These are phyloP conservation scores for Moesziomyces sp. DNA, from an alignment of 1,284 basidiomycete genomes.

Conservation along the genomic window DNA sequence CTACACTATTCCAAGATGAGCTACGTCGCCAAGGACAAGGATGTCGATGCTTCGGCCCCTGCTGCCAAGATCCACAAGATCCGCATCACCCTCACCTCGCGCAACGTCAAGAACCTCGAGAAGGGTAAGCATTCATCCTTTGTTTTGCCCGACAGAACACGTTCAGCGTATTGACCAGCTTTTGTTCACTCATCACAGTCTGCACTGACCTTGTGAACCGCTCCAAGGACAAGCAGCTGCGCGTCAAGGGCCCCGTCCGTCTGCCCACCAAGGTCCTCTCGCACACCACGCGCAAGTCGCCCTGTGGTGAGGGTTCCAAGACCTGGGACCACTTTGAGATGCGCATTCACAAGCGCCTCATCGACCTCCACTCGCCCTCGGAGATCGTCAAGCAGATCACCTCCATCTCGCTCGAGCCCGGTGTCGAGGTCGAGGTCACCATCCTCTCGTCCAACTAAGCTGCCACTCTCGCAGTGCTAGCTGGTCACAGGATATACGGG, in stretches of 20 bases:
- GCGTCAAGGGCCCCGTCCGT: conserved; percentile 98
- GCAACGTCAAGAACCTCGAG: conserved; percentile 98
- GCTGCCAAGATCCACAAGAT: conserved; percentile 98
- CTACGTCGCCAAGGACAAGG: conserved; percentile 99
- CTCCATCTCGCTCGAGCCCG: conserved; percentile 97
- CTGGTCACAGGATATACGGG: neutral
- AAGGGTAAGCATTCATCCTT: conserved; percentile 77
- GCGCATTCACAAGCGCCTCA: conserved; percentile 99
- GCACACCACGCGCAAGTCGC: conserved; percentile 86
- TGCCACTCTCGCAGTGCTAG: neutral
- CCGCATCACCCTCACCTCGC: conserved; percentile 96
- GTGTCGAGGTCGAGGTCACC: conserved; percentile 99
- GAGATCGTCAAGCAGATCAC: conserved; percentile 99
- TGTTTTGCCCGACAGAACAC: neutral
- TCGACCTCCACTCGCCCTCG: conserved; percentile 97
- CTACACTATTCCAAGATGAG: conserved; percentile 78
- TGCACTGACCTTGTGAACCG: conserved; percentile 95
- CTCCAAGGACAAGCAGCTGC: conserved; percentile 99
- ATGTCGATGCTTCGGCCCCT: conserved; percentile 76
- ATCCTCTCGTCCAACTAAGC: conserved; percentile 75
- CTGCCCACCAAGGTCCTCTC: conserved; percentile 98
- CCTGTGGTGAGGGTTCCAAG: conserved; percentile 95
- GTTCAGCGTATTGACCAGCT: neutral
- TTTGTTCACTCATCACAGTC: conserved; percentile 72
- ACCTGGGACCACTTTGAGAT: conserved; percentile 99